Evolutionary conservation across 768 basidiomycete genomes (phyloP).

Genomic region (Tulasnella sp.): DNA sequence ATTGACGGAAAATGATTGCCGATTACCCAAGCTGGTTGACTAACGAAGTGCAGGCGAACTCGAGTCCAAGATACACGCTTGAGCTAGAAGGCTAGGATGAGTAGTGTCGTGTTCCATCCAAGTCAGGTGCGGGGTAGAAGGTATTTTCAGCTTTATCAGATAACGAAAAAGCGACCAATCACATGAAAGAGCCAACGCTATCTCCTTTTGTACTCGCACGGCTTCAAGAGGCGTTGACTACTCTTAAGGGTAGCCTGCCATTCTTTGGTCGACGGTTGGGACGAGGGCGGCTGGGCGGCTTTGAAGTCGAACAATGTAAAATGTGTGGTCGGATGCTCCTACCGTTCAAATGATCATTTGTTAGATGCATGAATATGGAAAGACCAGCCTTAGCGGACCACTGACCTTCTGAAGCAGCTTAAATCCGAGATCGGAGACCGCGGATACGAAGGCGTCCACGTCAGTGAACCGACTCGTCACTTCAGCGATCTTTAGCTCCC

Average conservation of each 20-base stretch:
- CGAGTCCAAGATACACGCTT: too few species aligned
- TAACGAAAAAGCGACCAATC: neutral
- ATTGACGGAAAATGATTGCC: neutral
- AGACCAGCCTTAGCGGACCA: too few species aligned
- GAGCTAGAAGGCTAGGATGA: too few species aligned
- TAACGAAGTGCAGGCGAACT: neutral
- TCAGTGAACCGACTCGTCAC: conserved; percentile 74
- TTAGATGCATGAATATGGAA: neutral
- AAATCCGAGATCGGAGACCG: conserved; percentile 65
- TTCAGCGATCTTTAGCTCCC: conserved; percentile 79
- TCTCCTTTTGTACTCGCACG: conserved; percentile 88
- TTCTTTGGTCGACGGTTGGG: conserved; percentile 38
- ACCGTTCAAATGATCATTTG: neutral
- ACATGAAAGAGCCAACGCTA: conserved; percentile 30
- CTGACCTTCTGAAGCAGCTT: conserved; percentile 55
- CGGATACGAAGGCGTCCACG: conserved; percentile 51
- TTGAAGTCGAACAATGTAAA: conserved; percentile 76
- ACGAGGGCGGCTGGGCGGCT: conserved; percentile 42
- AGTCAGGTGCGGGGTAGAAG: too few species aligned
- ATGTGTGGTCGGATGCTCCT: conserved; percentile 78
- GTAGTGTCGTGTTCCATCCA: too few species aligned
- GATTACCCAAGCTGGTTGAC: too few species aligned
- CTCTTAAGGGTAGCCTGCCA: conserved; percentile 47
- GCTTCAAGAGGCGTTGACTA: conserved; percentile 51
- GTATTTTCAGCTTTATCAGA: too few species aligned